phyloP scores from a whole-genome alignment of 2,329 filamentous ascomycete species.

The Cytospora chrysosperma region DNA sequence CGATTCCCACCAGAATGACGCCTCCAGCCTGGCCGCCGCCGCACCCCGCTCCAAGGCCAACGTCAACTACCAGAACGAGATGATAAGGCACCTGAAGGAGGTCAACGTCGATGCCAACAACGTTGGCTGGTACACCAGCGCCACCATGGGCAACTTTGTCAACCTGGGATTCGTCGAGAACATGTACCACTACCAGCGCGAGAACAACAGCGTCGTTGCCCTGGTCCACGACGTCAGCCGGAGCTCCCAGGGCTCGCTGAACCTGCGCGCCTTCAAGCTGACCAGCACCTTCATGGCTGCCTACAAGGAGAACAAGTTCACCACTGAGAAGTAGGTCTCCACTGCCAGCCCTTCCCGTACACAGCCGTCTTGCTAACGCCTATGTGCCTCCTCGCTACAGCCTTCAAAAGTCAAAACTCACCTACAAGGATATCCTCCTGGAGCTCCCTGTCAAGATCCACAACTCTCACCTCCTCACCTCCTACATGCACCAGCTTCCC shows the following conservation, averaged over 20 bases:
- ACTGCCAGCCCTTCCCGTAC: neutral
- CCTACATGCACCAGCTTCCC: conserved; percentile 91
- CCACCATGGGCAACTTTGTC: conserved; percentile 98
- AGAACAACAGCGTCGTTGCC: conserved; percentile 84
- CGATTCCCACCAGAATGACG: conserved; percentile 73
- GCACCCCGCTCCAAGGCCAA: conserved; percentile 93
- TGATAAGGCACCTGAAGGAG: conserved; percentile 94
- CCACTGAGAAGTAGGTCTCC: conserved; percentile 78
- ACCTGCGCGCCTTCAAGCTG: conserved; percentile 86
- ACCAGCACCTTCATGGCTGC: conserved; percentile 84
- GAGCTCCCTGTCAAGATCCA: conserved; percentile 88
- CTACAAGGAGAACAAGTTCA: conserved; percentile 97
- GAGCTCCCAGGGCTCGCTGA: conserved; percentile 87
- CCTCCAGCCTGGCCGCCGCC: conserved; percentile 75
- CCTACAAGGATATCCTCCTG: conserved; percentile 89
- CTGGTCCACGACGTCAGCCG: conserved; percentile 94
- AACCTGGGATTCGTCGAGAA: conserved; percentile 96
- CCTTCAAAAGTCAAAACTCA: conserved; percentile 89
- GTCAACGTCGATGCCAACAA: conserved; percentile 98
- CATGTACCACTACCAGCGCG: conserved; percentile 95
- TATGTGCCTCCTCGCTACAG: conserved; percentile 44
- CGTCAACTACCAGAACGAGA: conserved; percentile 85
- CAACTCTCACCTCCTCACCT: conserved; percentile 96
- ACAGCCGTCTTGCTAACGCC: conserved; percentile 3
- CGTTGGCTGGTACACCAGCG: conserved; percentile 97